phyloP scores from a whole-genome alignment of 257 asterid species.

The Solanum piurae region DNA sequence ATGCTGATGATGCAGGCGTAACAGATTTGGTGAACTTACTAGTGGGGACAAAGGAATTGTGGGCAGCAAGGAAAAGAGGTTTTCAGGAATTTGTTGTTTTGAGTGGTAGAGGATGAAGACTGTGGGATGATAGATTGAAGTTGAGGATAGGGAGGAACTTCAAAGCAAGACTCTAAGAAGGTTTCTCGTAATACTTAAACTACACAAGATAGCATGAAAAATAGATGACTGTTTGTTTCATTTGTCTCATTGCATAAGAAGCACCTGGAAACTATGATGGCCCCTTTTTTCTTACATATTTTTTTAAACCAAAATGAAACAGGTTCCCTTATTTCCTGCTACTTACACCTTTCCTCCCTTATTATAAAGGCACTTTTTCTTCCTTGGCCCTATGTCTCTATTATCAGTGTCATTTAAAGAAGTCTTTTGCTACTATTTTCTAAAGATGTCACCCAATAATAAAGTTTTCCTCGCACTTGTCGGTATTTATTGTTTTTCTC shows the following conservation, averaged over 20 bases:
- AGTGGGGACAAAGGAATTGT: neutral
- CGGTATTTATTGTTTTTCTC: neutral
- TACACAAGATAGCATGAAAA: neutral
- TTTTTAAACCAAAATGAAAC: neutral
- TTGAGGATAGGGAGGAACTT: neutral
- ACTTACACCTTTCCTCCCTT: neutral
- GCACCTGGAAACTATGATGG: too few relatives aligned
- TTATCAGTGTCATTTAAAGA: neutral
- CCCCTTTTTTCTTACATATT: neutral
- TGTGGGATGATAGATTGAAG: neutral
- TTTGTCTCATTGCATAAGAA: too few relatives aligned
- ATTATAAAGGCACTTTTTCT: neutral
- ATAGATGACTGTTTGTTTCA: too few relatives aligned
- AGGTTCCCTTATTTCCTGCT: neutral
- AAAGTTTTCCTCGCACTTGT: neutral
- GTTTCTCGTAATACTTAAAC: neutral
- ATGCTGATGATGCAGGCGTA: neutral
- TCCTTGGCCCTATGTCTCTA: neutral
- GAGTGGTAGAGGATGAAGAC: neutral
- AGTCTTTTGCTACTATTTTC: neutral
- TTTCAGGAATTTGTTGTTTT: neutral
- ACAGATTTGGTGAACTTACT: neutral
- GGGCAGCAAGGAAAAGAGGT: neutral
- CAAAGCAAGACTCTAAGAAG: neutral
- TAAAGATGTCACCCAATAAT: neutral